These are phyloP conservation scores for Phytophthora kernoviae DNA, from an alignment of 352 stramenopile genomes.

Conservation along the genomic window DNA sequence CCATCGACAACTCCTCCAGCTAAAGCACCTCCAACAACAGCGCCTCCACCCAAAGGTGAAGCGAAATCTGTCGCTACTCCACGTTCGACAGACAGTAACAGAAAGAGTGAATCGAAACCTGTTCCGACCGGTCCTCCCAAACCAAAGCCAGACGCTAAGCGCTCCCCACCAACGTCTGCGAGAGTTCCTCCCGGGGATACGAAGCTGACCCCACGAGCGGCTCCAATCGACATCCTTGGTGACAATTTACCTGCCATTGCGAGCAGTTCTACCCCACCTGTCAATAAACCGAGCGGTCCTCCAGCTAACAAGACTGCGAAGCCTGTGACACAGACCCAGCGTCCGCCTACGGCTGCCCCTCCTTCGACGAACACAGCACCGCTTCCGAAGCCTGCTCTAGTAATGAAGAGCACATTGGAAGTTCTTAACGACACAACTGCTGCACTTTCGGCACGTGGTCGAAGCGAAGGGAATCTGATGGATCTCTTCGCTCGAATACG, in stretches of 20 bases:
- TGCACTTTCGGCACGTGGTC: conserved; percentile 35
- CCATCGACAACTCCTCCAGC: conserved; percentile 3
- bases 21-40: conserved; percentile 21
- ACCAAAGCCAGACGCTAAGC: conserved; percentile 36
- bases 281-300: conserved; percentile 4
- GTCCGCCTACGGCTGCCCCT: conserved; percentile 19
- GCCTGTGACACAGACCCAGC: conserved; percentile 8
- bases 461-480: conserved; percentile 22
- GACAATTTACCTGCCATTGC: conserved; percentile 23
- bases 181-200: conserved; percentile 24
- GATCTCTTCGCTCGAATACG: conserved; percentile 19
- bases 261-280: not conserved
- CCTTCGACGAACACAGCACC: conserved; percentile 26
- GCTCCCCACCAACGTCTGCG: conserved; percentile 19
- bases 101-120: conserved; percentile 18
- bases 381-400: conserved; percentile 28
- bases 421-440: conserved; percentile 70
- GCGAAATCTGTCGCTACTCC: conserved; percentile 20
- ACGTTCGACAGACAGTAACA: conserved; percentile 20
- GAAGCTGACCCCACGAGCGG: conserved; percentile 32
- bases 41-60: conserved; percentile 24
- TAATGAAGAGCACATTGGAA: conserved; percentile 74
- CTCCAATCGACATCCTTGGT: conserved; percentile 52
- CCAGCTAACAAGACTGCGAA: conserved; percentile 29
- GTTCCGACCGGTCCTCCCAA: conserved; percentile 14